phyloP scores from a whole-genome alignment of 2,329 filamentous ascomycete genomes.

The Aphanocladium album region DNA sequence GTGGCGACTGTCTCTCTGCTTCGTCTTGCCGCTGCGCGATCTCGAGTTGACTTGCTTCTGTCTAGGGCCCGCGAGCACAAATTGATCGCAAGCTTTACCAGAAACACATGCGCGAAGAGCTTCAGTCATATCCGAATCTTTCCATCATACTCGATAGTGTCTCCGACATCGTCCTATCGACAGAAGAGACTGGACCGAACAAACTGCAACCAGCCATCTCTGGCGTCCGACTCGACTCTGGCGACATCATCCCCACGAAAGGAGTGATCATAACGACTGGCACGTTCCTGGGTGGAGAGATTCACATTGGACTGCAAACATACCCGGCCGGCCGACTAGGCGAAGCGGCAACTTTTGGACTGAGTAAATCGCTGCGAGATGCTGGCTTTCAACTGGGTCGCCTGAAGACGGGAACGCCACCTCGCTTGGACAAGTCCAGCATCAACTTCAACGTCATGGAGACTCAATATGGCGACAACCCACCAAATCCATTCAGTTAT shows the following conservation, averaged over 20 bases:
- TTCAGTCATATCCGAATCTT: conserved; percentile 71
- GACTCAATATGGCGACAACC: conserved; percentile 74
- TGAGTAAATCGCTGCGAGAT: conserved; percentile 84
- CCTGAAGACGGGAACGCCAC: conserved; percentile 93
- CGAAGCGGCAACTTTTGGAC: conserved; percentile 84
- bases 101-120: conserved; percentile 83
- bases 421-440: conserved; percentile 72
- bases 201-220: conserved; percentile 65
- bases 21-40: neutral
- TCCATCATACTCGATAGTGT: conserved; percentile 81
- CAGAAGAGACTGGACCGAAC: conserved; percentile 34
- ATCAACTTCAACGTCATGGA: conserved; percentile 75
- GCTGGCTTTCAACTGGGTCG: conserved; percentile 87
- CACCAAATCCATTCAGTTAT: conserved; percentile 87
- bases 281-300: conserved; percentile 92
- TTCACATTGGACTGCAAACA: conserved; percentile 83
- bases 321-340: conserved; percentile 90
- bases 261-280: conserved; percentile 93
- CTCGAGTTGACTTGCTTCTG: neutral
- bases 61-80: conserved; percentile 78
- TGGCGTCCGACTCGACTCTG: conserved; percentile 81
- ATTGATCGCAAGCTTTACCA: conserved; percentile 90
- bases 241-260: conserved; percentile 72
- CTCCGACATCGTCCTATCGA: conserved; percentile 73
- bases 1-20: conserved; percentile 13